Evolutionary conservation across 495 filamentous ascomycete species (phyloP), one percentile per base, ranked within the genome.

Genomic region (Clohesyomyces aquaticus): DNA sequence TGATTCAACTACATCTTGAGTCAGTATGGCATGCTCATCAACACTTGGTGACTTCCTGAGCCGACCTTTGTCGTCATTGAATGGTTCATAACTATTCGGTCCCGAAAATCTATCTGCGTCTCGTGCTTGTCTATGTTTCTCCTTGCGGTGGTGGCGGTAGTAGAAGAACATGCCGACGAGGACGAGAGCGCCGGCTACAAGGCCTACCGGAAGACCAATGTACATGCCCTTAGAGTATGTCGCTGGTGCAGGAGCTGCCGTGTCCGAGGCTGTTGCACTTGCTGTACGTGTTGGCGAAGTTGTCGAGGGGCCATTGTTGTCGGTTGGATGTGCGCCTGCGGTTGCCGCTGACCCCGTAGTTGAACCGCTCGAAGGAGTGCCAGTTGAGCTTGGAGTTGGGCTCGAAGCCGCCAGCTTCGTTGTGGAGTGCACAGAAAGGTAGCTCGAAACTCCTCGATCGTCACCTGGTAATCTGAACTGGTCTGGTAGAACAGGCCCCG

Each of bases 351-450:
- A n/a, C n/a, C n/a, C n/a, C n/a, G n/a, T n/a, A n/a, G n/a, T n/a
- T n/a, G n/a, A n/a, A n/a, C n/a, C n/a, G n/a, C n/a, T n/a, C n/a
- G n/a, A n/a, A n/a, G n/a, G n/a, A n/a, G n/a, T n/a, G n/a, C n/a
- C n/a, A n/a, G n/a, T n/a, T n/a, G n/a, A n/a, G n/a, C n/a, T n/a
- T n/a, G n/a, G n/a, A n/a, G n/a, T n/a, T n/a, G n/a, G n/a, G n/a
- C 32, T 38, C 14, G 32, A 38, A 38, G 32, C n/a, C n/a, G n/a
- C n/a, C n/a, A n/a, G 27, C 16, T 18, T 51, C 2, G 16, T 4
- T 16, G 49, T 52, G 6, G 58, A 28, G 27, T 61, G 28, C 26
- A 27, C 47, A 12, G 28, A 21, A 1, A 55, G 25, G 25, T 63
- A 63, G 22, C 23, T 47, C 10, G 58, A 3, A 2, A 55, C 14